A percentile compares a stretch with the other conserved stretches of the same genome.
Conservation (phyloP, 306 rosid genomes). For the Cucurbita maxima region DNA sequence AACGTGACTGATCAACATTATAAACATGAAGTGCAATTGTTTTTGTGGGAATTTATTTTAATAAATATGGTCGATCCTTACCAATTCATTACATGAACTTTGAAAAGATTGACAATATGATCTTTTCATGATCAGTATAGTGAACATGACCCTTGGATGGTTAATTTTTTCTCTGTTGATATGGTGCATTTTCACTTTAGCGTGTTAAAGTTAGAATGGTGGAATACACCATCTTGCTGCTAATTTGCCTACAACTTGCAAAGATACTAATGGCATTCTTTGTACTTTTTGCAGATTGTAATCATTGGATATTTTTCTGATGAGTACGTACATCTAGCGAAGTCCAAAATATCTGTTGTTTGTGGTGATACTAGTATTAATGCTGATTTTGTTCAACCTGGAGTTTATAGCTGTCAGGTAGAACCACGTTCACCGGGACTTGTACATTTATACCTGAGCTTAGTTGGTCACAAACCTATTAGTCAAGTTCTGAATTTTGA, state of each 20-base stretch:
- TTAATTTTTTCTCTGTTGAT: not conserved
- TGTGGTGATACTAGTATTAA: slow-evolving; percentile 54
- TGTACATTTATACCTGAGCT: slow-evolving; percentile 52
- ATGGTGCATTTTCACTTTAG: not conserved
- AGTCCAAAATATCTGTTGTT: slow-evolving; percentile 46
- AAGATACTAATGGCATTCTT: not conserved
- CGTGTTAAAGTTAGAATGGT: not conserved
- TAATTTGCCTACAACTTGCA: not conserved
- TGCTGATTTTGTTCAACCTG: slow-evolving; percentile 59
- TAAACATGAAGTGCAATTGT: not conserved
- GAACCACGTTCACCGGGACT: slow-evolving; percentile 47
- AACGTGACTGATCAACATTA: not conserved
- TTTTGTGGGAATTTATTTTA: not conserved
- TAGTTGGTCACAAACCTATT: slow-evolving; percentile 73
- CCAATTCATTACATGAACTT: not conserved
- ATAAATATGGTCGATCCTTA: not conserved
- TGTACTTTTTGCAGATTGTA: slow-evolving; percentile 48
- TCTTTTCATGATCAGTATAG: not conserved
- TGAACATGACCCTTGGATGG: not conserved
- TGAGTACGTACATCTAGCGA: slow-evolving; percentile 41
- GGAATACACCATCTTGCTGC: not conserved
- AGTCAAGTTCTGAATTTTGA: slow-evolving; percentile 74
- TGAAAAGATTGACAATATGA: not conserved
- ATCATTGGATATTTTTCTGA: slow-evolving; percentile 56
- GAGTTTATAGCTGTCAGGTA: slow-evolving; percentile 71